Evolutionary conservation across 2,329 filamentous ascomycete genomes (phyloP).

Genomic region (Pestalotiopsis sp.): DNA sequence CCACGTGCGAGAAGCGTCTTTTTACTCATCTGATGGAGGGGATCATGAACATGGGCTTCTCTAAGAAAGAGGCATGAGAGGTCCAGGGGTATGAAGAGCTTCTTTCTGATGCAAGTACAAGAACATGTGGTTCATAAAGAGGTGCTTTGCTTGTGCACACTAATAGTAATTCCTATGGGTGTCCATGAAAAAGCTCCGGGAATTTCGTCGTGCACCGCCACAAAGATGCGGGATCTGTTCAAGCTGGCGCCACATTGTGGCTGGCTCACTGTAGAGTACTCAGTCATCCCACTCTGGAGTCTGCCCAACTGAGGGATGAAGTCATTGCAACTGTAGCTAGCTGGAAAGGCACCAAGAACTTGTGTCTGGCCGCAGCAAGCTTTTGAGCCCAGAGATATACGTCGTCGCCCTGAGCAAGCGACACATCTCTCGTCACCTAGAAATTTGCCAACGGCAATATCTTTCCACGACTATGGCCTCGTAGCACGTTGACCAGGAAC

Average conservation of each 20-base stretch:
- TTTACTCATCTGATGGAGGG: not conserved
- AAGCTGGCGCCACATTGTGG: not conserved
- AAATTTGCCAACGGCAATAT: not conserved
- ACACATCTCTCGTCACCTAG: not conserved
- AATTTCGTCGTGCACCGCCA: too few relatives aligned
- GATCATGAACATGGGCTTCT: not conserved
- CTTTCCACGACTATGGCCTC: not conserved
- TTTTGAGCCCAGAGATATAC: not conserved
- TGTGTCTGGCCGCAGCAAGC: not conserved
- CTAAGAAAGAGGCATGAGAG: not conserved
- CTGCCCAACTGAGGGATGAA: conserved; percentile 20
- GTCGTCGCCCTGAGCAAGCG: not conserved
- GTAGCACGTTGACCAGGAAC: not conserved
- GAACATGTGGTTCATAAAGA: not conserved
- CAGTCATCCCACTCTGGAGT: too few relatives aligned
- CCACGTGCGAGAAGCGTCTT: not conserved
- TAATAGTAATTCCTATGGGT: too few relatives aligned
- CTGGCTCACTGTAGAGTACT: not conserved
- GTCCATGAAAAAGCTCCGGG: too few relatives aligned
- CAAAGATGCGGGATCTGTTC: too few relatives aligned
- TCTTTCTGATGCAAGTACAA: not conserved
- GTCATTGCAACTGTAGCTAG: conserved; percentile 20
- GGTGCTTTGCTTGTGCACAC: too few relatives aligned
- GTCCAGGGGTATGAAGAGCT: not conserved
- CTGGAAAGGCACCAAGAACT: conserved; percentile 7